phyloP scores from a whole-genome alignment of 176 grass and related monocot species.

The Oryza glaberrima region DNA sequence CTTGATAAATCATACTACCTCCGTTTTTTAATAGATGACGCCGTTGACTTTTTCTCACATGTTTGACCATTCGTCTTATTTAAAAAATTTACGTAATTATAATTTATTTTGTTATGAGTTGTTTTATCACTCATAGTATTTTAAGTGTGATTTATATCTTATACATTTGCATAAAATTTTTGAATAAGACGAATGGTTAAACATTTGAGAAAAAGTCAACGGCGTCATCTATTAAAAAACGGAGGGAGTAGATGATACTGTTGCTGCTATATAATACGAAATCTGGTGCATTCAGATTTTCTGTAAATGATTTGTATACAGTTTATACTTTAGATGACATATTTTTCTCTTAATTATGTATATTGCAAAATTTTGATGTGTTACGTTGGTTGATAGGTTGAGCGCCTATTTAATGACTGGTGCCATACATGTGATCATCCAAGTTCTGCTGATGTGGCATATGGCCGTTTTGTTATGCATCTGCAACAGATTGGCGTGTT shows the following conservation, averaged over 20 bases:
- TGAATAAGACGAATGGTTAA: no score
- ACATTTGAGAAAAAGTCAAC: no score
- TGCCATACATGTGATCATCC: conserved; percentile 75
- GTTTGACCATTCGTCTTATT: no score
- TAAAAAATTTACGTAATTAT: no score
- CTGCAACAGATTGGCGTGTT: conserved; percentile 74
- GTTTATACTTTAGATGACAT: background rate
- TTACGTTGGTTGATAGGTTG: conserved; percentile 16
- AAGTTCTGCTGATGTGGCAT: conserved; percentile 60
- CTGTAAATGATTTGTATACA: background rate
- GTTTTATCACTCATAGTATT: no score
- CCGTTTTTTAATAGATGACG: no score
- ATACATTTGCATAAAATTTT: no score
- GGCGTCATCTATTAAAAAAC: no score
- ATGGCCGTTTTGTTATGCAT: conserved; percentile 66
- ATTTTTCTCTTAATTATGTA: background rate
- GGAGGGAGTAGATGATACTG: background rate
- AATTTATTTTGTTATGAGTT: no score
- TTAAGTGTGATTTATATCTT: no score
- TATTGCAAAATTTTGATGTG: background rate
- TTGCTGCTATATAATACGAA: background rate
- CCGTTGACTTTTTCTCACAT: no score
- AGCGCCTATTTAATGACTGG: conserved; percentile 71
- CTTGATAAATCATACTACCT: background rate
- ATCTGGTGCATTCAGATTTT: conserved; percentile 13